Conservation (phyloP, 306 rosid genomes). For the Mucuna pruriens region DNA sequence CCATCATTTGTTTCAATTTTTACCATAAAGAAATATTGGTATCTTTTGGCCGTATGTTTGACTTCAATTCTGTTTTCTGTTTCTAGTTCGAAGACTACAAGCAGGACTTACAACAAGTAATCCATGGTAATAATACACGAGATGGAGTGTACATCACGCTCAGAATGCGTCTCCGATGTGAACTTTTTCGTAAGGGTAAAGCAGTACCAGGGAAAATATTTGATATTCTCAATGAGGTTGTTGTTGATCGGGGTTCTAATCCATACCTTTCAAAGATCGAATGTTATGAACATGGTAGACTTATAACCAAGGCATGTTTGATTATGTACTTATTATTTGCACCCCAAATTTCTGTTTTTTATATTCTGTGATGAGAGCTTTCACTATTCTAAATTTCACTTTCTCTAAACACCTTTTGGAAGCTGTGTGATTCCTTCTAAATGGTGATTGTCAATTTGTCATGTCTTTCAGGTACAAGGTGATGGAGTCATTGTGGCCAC, state of each 20-base stretch:
- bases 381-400: not conserved
- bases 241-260: slow-evolving; percentile 96
- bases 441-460: slow-evolving; percentile 3
- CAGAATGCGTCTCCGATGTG: slow-evolving; percentile 95
- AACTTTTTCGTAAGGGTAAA: slow-evolving; percentile 87
- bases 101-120: slow-evolving; percentile 78
- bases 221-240: slow-evolving; percentile 90
- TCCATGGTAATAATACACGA: slow-evolving; percentile 80
- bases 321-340: slow-evolving; percentile 26
- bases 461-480: slow-evolving; percentile 84
- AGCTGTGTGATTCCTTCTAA: slow-evolving; percentile 33
- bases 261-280: slow-evolving; percentile 98
- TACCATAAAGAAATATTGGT: slow-evolving; percentile 20
- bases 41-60: slow-evolving; percentile 30
- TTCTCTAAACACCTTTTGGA: slow-evolving; percentile 35
- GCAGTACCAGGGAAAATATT: slow-evolving; percentile 93
- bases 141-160: slow-evolving; percentile 98
- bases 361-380: slow-evolving; percentile 19
- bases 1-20: slow-evolving; percentile 37
- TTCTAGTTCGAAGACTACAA: slow-evolving; percentile 75
- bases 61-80: slow-evolving; percentile 45
- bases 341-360: slow-evolving; percentile 7
- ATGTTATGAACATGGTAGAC: slow-evolving; percentile 91
- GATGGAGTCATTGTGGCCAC: slow-evolving; percentile 98
- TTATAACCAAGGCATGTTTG: slow-evolving; percentile 88